Base-by-base conservation (phyloP, 176 grass and related monocot genomes). In the Triticum dicoccoides region DNA sequence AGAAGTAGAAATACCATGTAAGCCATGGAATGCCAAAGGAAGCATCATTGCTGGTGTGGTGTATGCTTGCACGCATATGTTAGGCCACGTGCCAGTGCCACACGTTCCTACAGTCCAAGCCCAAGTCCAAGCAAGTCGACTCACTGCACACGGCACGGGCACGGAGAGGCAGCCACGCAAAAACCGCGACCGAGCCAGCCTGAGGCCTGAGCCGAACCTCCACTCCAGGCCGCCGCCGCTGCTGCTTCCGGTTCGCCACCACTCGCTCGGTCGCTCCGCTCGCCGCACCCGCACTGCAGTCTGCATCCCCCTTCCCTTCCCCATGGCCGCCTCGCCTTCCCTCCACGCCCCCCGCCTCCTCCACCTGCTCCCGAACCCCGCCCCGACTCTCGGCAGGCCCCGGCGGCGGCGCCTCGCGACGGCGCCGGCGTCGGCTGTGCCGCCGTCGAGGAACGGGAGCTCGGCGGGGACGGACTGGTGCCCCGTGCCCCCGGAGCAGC, bases 391-490 rank as follows among this genome's bases (percentile, higher is more conserved):
- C 17, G 70, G 37, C 70, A 29, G 58, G 2, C 33, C 32, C 4
- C 38, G 27, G 14, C 34, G 61, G 6, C 4, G 66, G 33, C 82
- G 32, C 39, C 27, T 32, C 41, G 54, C 71, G 12, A 58, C 8
- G 54, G 56, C 13, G 10, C 18, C 69, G 12, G 47, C 77, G 12
- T 8, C 13, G 8, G 78, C 77, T 23, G 56, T 79, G 18, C 86
- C 90, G 45, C 88, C 91, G 35, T 98, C 94, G 62, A 88, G 96
- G 81, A 98, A 98, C 90, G 93, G 96, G 81, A 94, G 82, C 87
- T 93, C 93, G 21, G 84, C 87, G 69, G 97, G 95, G 86, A 96
- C 90, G 52, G 93, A 92, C 79, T 98, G 97, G 90, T 92, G 97
- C 86, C 97, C 97, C 5, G 97, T 98, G 63, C 97, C 93, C 77